A percentile compares a stretch with the other conserved stretches of the same genome.
Conservation (phyloP, 768 basidiomycete genomes). For the Psilocybe subaeruginosa region DNA sequence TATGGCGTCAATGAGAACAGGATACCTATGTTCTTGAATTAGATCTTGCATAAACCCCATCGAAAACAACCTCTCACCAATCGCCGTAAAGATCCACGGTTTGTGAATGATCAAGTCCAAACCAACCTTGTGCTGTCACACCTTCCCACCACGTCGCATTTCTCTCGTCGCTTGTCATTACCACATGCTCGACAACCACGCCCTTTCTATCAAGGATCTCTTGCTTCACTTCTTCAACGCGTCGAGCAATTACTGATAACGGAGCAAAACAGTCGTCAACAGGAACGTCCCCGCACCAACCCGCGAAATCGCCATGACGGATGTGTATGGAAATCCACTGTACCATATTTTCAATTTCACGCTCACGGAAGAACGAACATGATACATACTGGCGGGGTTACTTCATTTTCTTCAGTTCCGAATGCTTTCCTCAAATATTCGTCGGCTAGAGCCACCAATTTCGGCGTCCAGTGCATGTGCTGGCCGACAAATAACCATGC, state of each 20-base stretch:
- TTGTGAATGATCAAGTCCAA: conserved; percentile 47
- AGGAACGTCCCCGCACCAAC: conserved; percentile 45
- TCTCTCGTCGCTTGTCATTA: conserved; percentile 68
- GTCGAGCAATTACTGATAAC: conserved; percentile 52
- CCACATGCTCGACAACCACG: conserved; percentile 50
- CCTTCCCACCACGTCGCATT: conserved; percentile 62
- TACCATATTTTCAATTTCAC: not conserved
- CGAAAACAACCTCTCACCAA: conserved; percentile 40
- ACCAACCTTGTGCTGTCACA: conserved; percentile 54
- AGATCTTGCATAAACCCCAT: conserved; percentile 1
- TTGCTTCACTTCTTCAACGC: conserved; percentile 57
- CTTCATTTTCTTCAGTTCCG: conserved; percentile 34
- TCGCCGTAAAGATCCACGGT: conserved; percentile 49
- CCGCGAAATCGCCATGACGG: conserved; percentile 56
- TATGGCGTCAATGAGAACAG: conserved; percentile 72
- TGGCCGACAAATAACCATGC: conserved; percentile 60
- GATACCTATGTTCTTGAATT: conserved; percentile 51
- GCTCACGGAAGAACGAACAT: not conserved
- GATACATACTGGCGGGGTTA: conserved; percentile 49
- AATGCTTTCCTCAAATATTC: conserved; percentile 49
- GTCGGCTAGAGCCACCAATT: conserved; percentile 43
- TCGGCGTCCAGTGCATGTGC: conserved; percentile 51
- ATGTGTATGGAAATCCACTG: conserved; percentile 63
- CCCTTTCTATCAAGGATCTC: conserved; percentile 49
- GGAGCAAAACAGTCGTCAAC: conserved; percentile 55